Base-by-base conservation (phyloP, 1,284 basidiomycete genomes). In the Austroboletus novae-zelandiae region DNA sequence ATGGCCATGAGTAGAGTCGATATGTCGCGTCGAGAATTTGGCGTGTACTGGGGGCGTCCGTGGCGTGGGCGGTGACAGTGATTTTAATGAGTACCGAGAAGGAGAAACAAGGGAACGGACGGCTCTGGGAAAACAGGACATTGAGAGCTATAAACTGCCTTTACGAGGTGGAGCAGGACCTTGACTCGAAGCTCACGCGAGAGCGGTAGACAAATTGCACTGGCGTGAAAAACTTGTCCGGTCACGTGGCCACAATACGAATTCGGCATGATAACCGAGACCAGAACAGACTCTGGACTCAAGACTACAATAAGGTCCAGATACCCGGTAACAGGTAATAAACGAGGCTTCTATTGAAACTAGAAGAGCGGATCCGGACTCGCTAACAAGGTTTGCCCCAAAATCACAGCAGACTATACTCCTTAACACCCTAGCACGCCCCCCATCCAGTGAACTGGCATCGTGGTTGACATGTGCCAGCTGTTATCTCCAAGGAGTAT, bases 91-190 rank as follows among this genome's bases (percentile, higher is more conserved):
- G 40, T 27, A 27, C 37, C 44, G 52, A 45, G 50, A 48, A 48
- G 53, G 35, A 9, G 46, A 44, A 34, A 62, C 36, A 1, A 54
- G 23, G 25, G 44, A 29, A 40, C 48, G 46, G 31, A 54, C 31
- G n/a, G 54, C 45, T 45, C 54, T 50, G 5, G 57, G 54, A 54
- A 65, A 51, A 43, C 52, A 48, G 27, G 63, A 53, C 62, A 64
- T 66, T 36, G 29, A 13, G 17, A 52, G 15, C 40, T 29, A 37
- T 25, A 39, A 39, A 30, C 18, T 30, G 27, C 37, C 34, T 32
- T 41, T 43, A 48, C 35, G 40, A 30, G 32, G 14, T 9, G 36
- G 25, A 35, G 20, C 17, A 46, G 27, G 10, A 20, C 18, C 37
- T 51, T 23, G 40, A 47, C 40, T 41, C 34, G 43, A 40, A 50